Evolutionary conservation across 768 basidiomycete genomes (phyloP), one percentile per base, ranked within the genome.

Genomic region (Filobasidium floriforme): DNA sequence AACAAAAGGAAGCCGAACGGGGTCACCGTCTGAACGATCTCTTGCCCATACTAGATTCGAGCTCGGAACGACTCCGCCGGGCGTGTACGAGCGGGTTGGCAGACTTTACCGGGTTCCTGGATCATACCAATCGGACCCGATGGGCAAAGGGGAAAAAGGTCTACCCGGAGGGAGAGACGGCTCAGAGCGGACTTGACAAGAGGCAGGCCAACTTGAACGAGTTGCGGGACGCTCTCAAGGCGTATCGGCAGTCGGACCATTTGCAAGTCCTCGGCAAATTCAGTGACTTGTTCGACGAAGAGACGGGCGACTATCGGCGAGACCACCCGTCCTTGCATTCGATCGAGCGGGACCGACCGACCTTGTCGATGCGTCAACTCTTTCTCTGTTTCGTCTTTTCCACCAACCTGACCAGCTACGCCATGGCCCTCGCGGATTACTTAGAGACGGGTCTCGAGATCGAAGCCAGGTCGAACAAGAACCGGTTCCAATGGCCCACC

Each of bases 381-480:
- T 83, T 83, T 73, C 66, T 83, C 37, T 79, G 83, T 59, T 83
- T 83, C 72, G 82, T 84, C 28, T 84, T 84, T 68, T 80, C 81
- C 19, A 75, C 82, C 55, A 81, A 81, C 68, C 72, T 85, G 24
- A 70, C 82, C 22, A 71, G 76, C 49, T 80, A 80, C 46, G 75
- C 77, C 54, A 73, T 81, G 28, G 77, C 76, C 0, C 71, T 83
- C 54, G 67, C 81, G 24, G 70, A 69, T 1, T 73, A 83, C 40
- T 71, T 82, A 54, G 79, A 80, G 59, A 66, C 73, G 1, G 73
- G 84, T 15, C 69, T 76, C 26, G 75, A 73, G n/a, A 80, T 81
- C 0, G 78, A 80, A 19, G 69, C 69, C 55, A 81, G 81, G 55
- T 79, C 83, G 43, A 74, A 69, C 29, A 68, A 68, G 55, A 80